Conservation (phyloP, 202 grass and related monocot species). For the Brachypodium distachyon region DNA sequence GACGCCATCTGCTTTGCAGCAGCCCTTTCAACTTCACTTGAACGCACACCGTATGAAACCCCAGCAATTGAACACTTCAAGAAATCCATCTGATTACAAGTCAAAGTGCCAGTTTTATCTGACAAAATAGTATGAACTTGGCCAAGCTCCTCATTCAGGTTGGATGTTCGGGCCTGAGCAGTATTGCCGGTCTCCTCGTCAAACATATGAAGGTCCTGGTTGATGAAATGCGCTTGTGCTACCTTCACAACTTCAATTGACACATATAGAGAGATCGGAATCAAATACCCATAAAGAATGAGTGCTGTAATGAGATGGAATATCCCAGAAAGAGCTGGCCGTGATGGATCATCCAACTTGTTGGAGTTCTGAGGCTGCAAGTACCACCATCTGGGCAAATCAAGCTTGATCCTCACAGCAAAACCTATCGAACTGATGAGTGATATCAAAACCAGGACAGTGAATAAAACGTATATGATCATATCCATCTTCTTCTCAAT, state of each 20-base stretch:
- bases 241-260: constrained; percentile 97
- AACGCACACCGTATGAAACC: constrained; percentile 69
- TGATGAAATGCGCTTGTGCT: constrained; percentile 92
- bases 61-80: constrained; percentile 95
- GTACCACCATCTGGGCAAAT: constrained; percentile 88
- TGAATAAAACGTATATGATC: constrained; percentile 91
- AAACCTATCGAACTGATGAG: constrained; percentile 96
- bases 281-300: constrained; percentile 98
- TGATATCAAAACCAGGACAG: constrained; percentile 81
- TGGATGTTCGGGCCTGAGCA: constrained; percentile 89
- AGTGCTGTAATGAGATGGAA: constrained; percentile 97
- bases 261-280: constrained; percentile 96
- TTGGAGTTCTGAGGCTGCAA: constrained; percentile 48
- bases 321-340: constrained; percentile 69
- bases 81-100: constrained; percentile 99
- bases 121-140: constrained; percentile 93
- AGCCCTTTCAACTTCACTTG: constrained; percentile 92
- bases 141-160: constrained; percentile 97
- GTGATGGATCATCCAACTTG: constrained; percentile 59
- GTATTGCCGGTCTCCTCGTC: constrained; percentile 89
- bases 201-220: constrained; percentile 94
- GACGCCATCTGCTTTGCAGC: constrained; percentile 77
- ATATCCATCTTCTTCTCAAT: constrained; percentile 98
- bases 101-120: constrained; percentile 97
- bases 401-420: constrained; percentile 74